phyloP scores from a whole-genome alignment of 139 green algal species.

The Marvania coccoides region DNA sequence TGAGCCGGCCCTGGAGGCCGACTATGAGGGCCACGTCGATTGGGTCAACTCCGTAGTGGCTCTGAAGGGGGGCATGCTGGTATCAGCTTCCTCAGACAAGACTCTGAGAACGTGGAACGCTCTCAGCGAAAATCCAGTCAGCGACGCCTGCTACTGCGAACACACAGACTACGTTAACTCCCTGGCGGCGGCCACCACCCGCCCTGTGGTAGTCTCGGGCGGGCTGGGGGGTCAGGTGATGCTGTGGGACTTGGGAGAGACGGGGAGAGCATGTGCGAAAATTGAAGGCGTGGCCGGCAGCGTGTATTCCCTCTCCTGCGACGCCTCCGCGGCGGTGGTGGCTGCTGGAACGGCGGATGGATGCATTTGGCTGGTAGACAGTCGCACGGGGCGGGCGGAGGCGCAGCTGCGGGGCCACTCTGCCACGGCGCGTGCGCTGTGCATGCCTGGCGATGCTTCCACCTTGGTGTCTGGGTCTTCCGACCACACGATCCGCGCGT shows the following conservation, averaged over 20 bases:
- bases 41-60: constrained; percentile 35
- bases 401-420: constrained; percentile 73
- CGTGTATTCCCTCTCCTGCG: constrained; percentile 77
- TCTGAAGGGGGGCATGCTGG: constrained; percentile 21
- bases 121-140: background rate
- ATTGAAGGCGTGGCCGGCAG: constrained; percentile 31
- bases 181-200: constrained; percentile 8
- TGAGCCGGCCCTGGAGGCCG: background rate
- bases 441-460: constrained; percentile 57
- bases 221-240: constrained; percentile 36
- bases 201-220: constrained; percentile 11
- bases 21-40: constrained; percentile 28
- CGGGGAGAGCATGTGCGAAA: background rate
- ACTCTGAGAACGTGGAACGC: constrained; percentile 29
- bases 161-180: constrained; percentile 37
- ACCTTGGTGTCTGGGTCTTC: constrained; percentile 62
- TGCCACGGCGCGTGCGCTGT: constrained; percentile 53
- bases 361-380: constrained; percentile 62
- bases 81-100: constrained; percentile 26
- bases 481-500: constrained; percentile 82
- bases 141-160: background rate
- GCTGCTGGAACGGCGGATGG: constrained; percentile 63
- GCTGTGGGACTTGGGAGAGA: constrained; percentile 30
- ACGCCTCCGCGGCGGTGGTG: constrained; percentile 44
- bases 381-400: constrained; percentile 45